Evolutionary conservation across 768 basidiomycete genomes (phyloP), one percentile per base, ranked within the genome.

Genomic region (Gyrodon lividus): DNA sequence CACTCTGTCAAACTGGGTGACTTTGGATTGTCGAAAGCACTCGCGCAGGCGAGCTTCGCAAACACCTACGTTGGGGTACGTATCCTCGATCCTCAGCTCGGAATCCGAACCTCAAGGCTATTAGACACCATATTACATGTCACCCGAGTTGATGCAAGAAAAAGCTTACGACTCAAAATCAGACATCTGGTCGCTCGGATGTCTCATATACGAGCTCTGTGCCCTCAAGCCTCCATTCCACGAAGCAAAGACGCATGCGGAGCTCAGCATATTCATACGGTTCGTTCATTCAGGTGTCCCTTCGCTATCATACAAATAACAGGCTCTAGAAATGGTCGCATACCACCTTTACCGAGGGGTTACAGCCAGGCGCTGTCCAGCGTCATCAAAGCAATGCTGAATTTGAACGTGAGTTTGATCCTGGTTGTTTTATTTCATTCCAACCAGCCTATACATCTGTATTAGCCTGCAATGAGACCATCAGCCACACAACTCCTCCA

Each of bases 81-180:
- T 75, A 13, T 47, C 34, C 19, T 31, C 23, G 9, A 43, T 30
- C 33, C 9, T 20, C n/a, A 5, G 19, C 40, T 20, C 12, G 20
- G 20, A 30, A 55, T 49, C 19, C 31, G 20, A 31, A 28, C 16
- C 5, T 59, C 89, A 86, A 90, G 19, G 42, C 1, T 17, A 14
- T n/a, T 60, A 98, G 94, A 99, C 97, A 3, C 97, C 97, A 3
- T 95, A 98, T 67, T 98, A 99, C 74, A 98, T 99, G 97, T 97
- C 94, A 1, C 97, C 97, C 0, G 96, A 99, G 69, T 79, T 98
- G 30, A 92, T 98, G 82, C 92, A 91, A 73, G 96, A 98, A 66
- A 94, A 92, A 66, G 83, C 92, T 3, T 99, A 99, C 70, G 97
- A 98, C 72, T 88, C 92, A 6, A 99, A 98, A 72, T 93, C 91